Evolutionary conservation across 805 yeast genomes (phyloP), one percentile per base, ranked within the genome.

Genomic region (Zygoascus flipseniorum): DNA sequence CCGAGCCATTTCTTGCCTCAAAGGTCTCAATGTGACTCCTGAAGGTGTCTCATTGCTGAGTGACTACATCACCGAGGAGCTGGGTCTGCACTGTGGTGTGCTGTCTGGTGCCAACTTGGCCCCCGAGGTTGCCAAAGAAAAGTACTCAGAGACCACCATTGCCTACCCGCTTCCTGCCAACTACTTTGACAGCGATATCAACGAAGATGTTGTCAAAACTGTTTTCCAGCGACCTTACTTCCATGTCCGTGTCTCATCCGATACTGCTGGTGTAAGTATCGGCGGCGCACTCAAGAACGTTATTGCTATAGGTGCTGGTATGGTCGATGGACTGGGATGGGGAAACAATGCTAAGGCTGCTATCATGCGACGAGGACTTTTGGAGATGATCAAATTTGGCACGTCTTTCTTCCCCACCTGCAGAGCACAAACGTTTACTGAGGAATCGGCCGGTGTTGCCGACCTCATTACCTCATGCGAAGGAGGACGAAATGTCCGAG

Each of bases 281-380:
- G 95, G 96, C 45, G 99, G 99, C 68, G 99, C 99, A 10, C 79
- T 93, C 71, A 93, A 93, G 76, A 93, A 93, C 72, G 87, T 93
- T 51, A 92, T 92, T 58, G 99, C 99, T 39, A 76, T 89, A 66
- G 95, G 96, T 59, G 97, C 95, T 57, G 99, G 99, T 53, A 87
- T 93, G 67, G 98, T 92, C 58, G 96, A 89, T 72, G 99, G 99
- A 63, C 78, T 87, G 58, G 96, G 95, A 58, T 93, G 99, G 99
- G 99, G 99, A 70, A 96, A 89, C 72, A 93, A 93, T 69, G 98
- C 99, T 59, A 89, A 92, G 72, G 85, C 98, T 53, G 99, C 98
- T 45, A 83, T 93, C 64, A 95, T 92, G 90, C 81, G 99, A 74
- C 85, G 92, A 61, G 99, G 99, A 48, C 74, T 93, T 60, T 79